phyloP scores from a whole-genome alignment of 2,329 filamentous ascomycete species.

The Macrophomina pseudophaseolina region DNA sequence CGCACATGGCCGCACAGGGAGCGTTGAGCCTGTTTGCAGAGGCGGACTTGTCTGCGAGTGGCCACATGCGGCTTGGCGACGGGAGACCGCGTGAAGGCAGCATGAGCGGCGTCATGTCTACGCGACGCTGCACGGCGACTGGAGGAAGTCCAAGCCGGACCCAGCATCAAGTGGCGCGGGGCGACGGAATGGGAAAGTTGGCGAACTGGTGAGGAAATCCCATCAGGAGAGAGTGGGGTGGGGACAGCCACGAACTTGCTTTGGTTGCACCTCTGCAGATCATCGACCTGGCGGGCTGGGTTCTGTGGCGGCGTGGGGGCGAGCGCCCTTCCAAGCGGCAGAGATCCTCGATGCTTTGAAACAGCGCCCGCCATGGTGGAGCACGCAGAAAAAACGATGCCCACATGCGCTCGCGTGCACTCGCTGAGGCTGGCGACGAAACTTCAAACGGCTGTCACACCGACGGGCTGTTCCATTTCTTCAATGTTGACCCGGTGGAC shows the following conservation, averaged over 20 bases:
- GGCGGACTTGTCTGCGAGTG: not conserved
- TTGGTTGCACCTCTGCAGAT: not conserved
- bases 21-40: not conserved
- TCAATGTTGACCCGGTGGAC: slow-evolving; percentile 12
- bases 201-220: not conserved
- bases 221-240: slow-evolving; percentile 18
- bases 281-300: slow-evolving; percentile 1
- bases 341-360: slow-evolving; percentile 14
- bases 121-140: not conserved
- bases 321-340: not conserved
- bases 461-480: not conserved
- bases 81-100: not conserved
- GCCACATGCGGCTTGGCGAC: not conserved
- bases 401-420: not conserved
- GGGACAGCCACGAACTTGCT: not conserved
- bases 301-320: slow-evolving; percentile 16
- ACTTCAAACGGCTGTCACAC: slow-evolving; percentile 11
- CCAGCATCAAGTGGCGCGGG: slow-evolving; percentile 1
- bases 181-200: slow-evolving; percentile 18
- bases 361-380: not conserved
- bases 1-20: not conserved
- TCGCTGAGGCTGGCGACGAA: not conserved
- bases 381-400: not conserved
- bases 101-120: not conserved
- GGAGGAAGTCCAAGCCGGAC: not conserved